Conservation (phyloP, 495 filamentous ascomycete genomes). For the Podospora didyma region DNA sequence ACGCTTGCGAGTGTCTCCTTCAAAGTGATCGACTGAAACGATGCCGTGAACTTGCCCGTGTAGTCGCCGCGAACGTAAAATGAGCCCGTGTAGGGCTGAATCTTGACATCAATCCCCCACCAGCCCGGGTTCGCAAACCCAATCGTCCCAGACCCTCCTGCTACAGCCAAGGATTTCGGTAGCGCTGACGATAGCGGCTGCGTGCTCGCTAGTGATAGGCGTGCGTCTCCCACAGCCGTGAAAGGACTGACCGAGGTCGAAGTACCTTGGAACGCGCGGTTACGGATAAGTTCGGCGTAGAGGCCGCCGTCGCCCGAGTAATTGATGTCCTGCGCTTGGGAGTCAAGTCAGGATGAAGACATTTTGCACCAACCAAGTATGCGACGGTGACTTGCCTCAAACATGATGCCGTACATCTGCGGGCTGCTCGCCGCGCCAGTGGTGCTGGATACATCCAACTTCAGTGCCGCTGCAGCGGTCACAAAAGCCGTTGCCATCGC, state of each 20-base stretch:
- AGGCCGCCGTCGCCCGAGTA: conserved; percentile 74
- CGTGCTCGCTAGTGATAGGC: conserved; percentile 37
- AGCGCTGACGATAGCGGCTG: conserved; percentile 50
- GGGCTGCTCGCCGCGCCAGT: neutral
- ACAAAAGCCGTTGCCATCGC: too few species aligned
- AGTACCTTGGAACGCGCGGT: conserved; percentile 60
- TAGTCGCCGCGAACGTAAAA: conserved; percentile 54
- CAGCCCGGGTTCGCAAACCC: conserved; percentile 59
- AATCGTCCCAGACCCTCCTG: conserved; percentile 28
- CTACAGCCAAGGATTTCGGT: conserved; percentile 25
- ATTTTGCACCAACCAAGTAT: too few species aligned
- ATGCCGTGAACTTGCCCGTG: conserved; percentile 38
- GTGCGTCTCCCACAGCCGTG: conserved; percentile 45
- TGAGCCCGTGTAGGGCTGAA: conserved; percentile 48
- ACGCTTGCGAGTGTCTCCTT: conserved; percentile 41
- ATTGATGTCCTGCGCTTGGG: conserved; percentile 56
- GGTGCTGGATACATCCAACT: too few species aligned
- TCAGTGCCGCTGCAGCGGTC: too few species aligned
- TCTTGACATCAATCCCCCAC: conserved; percentile 57
- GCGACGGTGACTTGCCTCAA: neutral
- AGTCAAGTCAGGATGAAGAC: too few species aligned
- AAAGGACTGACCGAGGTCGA: conserved; percentile 47
- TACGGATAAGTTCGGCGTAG: conserved; percentile 69
- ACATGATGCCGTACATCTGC: neutral
- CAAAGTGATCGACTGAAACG: conserved; percentile 43